phyloP scores from a whole-genome alignment of 2,329 filamentous ascomycete genomes.

The Colletotrichum incanum region DNA sequence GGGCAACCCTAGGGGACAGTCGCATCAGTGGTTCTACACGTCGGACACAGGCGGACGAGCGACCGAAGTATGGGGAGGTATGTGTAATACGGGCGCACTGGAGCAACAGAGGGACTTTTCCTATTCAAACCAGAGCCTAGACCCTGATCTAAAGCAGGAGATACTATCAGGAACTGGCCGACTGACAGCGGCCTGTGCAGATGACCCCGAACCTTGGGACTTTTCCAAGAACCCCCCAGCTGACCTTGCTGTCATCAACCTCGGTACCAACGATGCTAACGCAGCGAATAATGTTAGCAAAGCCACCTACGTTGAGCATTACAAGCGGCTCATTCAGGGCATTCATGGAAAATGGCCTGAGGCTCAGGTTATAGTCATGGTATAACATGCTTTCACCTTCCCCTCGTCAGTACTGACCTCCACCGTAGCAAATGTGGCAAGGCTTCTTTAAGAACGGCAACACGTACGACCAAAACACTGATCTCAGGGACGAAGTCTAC shows the following conservation, averaged over 20 bases:
- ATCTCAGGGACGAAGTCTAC: constrained; percentile 66
- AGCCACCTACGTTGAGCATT: constrained; percentile 57
- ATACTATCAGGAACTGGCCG: background rate
- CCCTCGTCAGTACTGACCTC: constrained; percentile 9
- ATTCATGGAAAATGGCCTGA: constrained; percentile 63
- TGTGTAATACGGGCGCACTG: constrained; percentile 45
- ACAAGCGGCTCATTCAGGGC: constrained; percentile 62
- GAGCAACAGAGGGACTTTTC: background rate
- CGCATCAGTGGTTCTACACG: constrained; percentile 72
- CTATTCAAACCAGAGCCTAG: constrained; percentile 17
- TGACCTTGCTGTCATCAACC: constrained; percentile 63
- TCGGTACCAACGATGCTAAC: constrained; percentile 65
- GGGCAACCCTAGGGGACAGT: constrained; percentile 64
- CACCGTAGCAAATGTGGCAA: constrained; percentile 66
- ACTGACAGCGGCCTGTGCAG: constrained; percentile 44
- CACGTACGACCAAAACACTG: constrained; percentile 62
- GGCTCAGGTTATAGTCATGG: constrained; percentile 62
- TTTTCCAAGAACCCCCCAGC: constrained; percentile 59
- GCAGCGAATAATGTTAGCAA: constrained; percentile 58
- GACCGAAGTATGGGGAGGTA: constrained; percentile 59
- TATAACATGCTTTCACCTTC: constrained; percentile 46
- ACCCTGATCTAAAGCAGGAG: background rate
- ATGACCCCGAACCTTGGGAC: constrained; percentile 62
- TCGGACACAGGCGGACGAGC: constrained; percentile 68
- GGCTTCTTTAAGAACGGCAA: constrained; percentile 67